Conservation (phyloP, 768 basidiomycete genomes). For the Chalciporus piperatus region DNA sequence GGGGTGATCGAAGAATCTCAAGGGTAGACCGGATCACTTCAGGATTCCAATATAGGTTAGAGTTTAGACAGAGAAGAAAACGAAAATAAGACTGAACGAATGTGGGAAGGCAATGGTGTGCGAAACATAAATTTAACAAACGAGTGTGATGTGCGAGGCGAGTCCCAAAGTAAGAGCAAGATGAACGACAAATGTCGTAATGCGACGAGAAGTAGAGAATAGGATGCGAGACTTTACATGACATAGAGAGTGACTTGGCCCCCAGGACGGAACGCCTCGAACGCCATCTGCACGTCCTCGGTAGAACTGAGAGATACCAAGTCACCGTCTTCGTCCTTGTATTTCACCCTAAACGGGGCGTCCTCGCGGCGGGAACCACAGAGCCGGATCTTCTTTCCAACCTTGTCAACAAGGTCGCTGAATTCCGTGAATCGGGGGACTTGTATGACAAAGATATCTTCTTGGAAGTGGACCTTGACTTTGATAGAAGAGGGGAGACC, state of each 20-base stretch:
- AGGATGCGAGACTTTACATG: conserved; percentile 42
- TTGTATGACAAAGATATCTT: conserved; percentile 94
- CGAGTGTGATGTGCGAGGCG: background rate
- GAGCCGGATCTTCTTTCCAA: conserved; percentile 88
- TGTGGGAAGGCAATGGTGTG: conserved; percentile 13
- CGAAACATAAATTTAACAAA: conserved; percentile 11
- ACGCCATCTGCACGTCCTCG: conserved; percentile 93
- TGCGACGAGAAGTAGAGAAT: background rate
- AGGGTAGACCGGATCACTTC: conserved; percentile 1
- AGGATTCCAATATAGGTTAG: conserved; percentile 13
- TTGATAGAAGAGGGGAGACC: conserved; percentile 57
- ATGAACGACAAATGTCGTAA: conserved; percentile 4
- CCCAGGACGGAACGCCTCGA: conserved; percentile 78
- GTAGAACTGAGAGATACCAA: conserved; percentile 84
- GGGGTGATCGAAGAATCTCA: conserved; percentile 1
- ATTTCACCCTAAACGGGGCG: conserved; percentile 81
- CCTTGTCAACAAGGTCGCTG: conserved; percentile 81
- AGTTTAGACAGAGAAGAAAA: conserved; percentile 9
- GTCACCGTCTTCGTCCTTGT: conserved; percentile 91
- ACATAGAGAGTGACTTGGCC: conserved; percentile 81
- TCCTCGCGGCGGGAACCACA: conserved; percentile 82
- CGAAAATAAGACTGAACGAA: conserved; percentile 22
- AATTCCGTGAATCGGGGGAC: conserved; percentile 79
- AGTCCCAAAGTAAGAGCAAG: conserved; percentile 15
- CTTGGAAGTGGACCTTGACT: conserved; percentile 92